These are phyloP conservation scores for Colletotrichum siamense DNA, from an alignment of 2,329 filamentous ascomycete species.

Conservation along the genomic window DNA sequence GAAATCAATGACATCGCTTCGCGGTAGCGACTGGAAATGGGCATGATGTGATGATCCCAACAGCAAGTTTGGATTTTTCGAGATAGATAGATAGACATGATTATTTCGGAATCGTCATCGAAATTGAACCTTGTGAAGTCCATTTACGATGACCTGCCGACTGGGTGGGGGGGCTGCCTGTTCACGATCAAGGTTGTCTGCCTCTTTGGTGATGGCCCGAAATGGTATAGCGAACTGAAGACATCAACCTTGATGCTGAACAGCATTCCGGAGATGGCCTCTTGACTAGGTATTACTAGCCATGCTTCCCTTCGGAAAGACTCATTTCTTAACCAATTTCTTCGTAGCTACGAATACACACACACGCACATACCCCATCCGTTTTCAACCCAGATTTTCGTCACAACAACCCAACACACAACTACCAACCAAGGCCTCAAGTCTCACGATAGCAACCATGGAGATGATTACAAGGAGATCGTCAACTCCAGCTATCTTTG, in stretches of 20 bases:
- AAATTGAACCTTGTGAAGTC: background rate
- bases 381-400: fast-evolving
- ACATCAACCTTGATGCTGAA: background rate
- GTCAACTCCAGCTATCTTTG: background rate
- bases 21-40: too few relatives aligned
- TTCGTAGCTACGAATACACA: background rate
- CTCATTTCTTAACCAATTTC: background rate
- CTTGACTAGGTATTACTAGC: fast-evolving
- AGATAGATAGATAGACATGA: too few relatives aligned
- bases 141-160: background rate
- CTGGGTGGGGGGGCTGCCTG: too few relatives aligned
- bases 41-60: too few relatives aligned
- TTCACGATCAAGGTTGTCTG: background rate
- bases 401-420: background rate
- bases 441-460: background rate
- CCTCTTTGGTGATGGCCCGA: background rate
- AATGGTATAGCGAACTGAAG: background rate
- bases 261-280: background rate
- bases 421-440: background rate
- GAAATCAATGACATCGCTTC: background rate
- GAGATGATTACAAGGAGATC: background rate
- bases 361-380: background rate
- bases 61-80: too few relatives aligned
- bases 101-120: too few relatives aligned
- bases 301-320: fast-evolving